These are phyloP conservation scores for Pyronema omphalodes DNA, from an alignment of 495 filamentous ascomycete genomes.

Conservation along the genomic window DNA sequence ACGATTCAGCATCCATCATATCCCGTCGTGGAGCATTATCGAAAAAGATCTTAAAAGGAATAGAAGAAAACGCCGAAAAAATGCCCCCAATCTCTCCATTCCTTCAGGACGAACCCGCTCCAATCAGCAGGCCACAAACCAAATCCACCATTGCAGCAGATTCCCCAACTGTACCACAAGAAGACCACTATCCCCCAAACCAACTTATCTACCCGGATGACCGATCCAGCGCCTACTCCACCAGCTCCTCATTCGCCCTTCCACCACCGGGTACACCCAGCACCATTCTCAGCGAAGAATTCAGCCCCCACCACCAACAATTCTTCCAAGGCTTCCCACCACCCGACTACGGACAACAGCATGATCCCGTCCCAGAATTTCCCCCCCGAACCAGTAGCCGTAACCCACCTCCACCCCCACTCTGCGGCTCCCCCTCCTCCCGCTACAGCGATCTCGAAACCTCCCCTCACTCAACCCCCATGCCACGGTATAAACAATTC, in stretches of 20 bases:
- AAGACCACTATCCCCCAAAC: background rate
- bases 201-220: too few species aligned
- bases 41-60: conserved; percentile 5
- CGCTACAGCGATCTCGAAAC: too few species aligned
- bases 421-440: too few species aligned
- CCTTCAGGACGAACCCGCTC: background rate
- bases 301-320: too few species aligned
- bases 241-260: background rate
- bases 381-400: too few species aligned
- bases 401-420: too few species aligned
- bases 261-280: background rate
- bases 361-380: too few species aligned
- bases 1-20: background rate
- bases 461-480: background rate
- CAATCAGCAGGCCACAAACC: too few species aligned
- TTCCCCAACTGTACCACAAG: background rate
- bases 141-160: background rate
- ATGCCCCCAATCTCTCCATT: background rate
- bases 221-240: too few species aligned
- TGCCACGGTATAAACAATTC: conserved; percentile 7
- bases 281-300: background rate
- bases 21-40: background rate
- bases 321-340: too few species aligned
- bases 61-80: conserved; percentile 10
- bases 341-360: too few species aligned